A percentile compares a stretch with the other conserved stretches of the same genome.
Conservation (phyloP, 2,329 filamentous ascomycete species). For the Blumeria graminis region DNA sequence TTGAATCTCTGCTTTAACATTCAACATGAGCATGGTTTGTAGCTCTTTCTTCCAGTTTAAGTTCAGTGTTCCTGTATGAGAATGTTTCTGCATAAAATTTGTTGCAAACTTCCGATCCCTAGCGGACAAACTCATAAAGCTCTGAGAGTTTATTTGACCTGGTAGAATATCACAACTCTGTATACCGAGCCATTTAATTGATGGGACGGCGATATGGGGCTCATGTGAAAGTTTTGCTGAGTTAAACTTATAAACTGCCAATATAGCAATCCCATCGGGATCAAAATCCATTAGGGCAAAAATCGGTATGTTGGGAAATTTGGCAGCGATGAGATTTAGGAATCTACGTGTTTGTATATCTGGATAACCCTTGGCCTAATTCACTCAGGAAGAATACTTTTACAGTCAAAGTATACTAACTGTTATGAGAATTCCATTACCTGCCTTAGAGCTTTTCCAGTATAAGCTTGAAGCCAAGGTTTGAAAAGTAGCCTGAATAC, state of each 20-base stretch:
- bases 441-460: slow-evolving; percentile 24
- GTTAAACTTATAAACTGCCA: slow-evolving; percentile 48
- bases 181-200: slow-evolving; percentile 40
- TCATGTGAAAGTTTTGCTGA: slow-evolving; percentile 40
- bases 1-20: slow-evolving; percentile 57
- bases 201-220: slow-evolving; percentile 22
- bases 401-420: slow-evolving; percentile 18
- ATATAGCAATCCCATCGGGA: slow-evolving; percentile 50
- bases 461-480: slow-evolving; percentile 34
- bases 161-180: slow-evolving; percentile 13
- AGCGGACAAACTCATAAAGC: slow-evolving; percentile 6
- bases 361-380: slow-evolving; percentile 58
- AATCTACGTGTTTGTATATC: slow-evolving; percentile 48
- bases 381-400: neutral
- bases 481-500: slow-evolving; percentile 46
- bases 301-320: slow-evolving; percentile 28
- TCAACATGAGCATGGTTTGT: slow-evolving; percentile 50
- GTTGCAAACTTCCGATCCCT: slow-evolving; percentile 30
- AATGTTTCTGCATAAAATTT: slow-evolving; percentile 24
- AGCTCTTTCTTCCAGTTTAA: slow-evolving; percentile 28
- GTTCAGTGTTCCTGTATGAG: slow-evolving; percentile 13
- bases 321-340: slow-evolving; percentile 26
- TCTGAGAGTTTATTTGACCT: slow-evolving; percentile 2
- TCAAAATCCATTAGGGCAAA: slow-evolving; percentile 50
- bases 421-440: slow-evolving; percentile 43